Evolutionary conservation across 2,329 filamentous ascomycete species (phyloP).

Genomic region (Ophiostoma angusticollis): DNA sequence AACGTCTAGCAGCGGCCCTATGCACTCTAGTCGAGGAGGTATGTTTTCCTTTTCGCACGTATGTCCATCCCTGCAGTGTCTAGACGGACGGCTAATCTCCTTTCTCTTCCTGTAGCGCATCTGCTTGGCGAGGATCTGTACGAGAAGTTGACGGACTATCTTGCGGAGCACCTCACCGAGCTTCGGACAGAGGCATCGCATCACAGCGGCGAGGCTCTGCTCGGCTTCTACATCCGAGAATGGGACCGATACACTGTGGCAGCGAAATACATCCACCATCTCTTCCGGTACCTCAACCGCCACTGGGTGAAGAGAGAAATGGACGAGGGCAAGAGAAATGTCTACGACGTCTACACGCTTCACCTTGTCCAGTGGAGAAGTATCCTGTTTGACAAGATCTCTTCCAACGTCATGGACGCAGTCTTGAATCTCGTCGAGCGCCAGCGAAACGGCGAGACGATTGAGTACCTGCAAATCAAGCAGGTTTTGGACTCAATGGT

Average conservation of each 20-base stretch:
- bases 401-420: conserved; percentile 83
- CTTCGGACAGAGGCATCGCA: conserved; percentile 61
- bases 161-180: conserved; percentile 60
- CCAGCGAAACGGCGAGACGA: conserved; percentile 93
- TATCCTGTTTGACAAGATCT: conserved; percentile 75
- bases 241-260: conserved; percentile 94
- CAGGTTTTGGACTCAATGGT: conserved; percentile 94
- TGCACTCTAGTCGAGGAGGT: conserved; percentile 2
- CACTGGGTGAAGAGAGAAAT: conserved; percentile 99
- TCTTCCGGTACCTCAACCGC: conserved; percentile 91
- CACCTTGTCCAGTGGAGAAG: conserved; percentile 93
- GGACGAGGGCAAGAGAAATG: conserved; percentile 95
- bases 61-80: no score
- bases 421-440: conserved; percentile 93
- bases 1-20: no score
- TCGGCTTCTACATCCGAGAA: conserved; percentile 90
- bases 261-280: conserved; percentile 92
- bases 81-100: background rate
- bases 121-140: conserved; percentile 93
- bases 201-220: conserved; percentile 79
- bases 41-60: no score
- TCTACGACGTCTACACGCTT: conserved; percentile 95
- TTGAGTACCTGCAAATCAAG: conserved; percentile 94
- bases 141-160: conserved; percentile 76
- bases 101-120: conserved; percentile 49